These are phyloP conservation scores for Crotalaria pallida DNA, from an alignment of 306 rosid genomes.

Conservation along the genomic window DNA sequence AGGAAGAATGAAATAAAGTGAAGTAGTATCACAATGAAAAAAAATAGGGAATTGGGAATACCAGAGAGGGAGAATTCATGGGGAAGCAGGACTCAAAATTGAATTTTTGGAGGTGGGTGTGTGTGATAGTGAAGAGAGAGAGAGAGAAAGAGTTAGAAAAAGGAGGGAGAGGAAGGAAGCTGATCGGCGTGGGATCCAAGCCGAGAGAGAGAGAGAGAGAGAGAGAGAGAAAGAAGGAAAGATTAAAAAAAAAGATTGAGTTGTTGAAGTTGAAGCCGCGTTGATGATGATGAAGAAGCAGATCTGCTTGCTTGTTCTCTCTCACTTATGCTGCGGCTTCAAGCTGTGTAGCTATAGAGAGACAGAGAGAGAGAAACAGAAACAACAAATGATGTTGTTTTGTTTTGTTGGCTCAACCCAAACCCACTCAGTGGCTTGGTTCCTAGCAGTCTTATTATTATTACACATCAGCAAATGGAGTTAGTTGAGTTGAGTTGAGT, in stretches of 20 bases:
- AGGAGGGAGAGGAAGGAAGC: slow-evolving; percentile 18
- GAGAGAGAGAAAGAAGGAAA: not conserved
- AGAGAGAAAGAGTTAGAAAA: not conserved
- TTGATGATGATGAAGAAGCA: slow-evolving; percentile 23
- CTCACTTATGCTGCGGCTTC: slow-evolving; percentile 18
- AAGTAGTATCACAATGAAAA: not conserved
- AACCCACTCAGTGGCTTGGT: not conserved
- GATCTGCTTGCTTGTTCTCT: not conserved
- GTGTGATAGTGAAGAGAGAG: slow-evolving; percentile 1
- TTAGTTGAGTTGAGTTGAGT: not conserved
- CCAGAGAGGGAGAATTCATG: slow-evolving; percentile 14
- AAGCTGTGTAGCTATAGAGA: not conserved
- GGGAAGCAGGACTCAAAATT: not conserved
- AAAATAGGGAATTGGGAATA: slow-evolving; percentile 6
- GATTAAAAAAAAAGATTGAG: not conserved
- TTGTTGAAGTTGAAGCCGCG: slow-evolving; percentile 56
- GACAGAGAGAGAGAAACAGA: not conserved
- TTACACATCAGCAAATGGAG: too few relatives aligned
- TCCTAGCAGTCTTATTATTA: too few relatives aligned
- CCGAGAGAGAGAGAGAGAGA: slow-evolving; percentile 28
- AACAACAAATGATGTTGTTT: not conserved
- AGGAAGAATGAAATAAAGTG: not conserved
- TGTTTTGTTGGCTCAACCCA: not conserved
- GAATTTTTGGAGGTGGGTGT: slow-evolving; percentile 21
- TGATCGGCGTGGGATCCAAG: slow-evolving; percentile 55